A percentile compares a stretch with the other conserved stretches of the same genome.
phyloP scores from a whole-genome alignment of 805 yeast species.

The Kuraishia hungarica region DNA sequence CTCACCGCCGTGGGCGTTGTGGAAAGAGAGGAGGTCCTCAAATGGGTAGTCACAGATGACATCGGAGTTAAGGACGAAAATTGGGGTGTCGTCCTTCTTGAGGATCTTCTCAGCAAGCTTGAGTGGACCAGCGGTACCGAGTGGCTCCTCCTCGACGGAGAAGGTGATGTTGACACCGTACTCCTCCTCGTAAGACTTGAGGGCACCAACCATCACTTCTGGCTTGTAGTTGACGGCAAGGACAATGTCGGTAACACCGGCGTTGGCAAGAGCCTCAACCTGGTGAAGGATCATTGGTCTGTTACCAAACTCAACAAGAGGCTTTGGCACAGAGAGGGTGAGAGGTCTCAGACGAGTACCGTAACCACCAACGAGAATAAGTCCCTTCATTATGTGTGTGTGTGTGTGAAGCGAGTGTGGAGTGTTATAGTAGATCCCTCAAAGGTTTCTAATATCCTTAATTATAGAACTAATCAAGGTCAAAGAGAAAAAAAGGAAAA shows the following conservation, averaged over 20 bases:
- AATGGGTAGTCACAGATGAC: conserved; percentile 99
- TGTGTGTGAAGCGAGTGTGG: not conserved
- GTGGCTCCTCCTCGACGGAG: conserved; percentile 98
- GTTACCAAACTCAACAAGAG: conserved; percentile 96
- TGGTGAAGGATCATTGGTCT: conserved; percentile 99
- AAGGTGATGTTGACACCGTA: conserved; percentile 94
- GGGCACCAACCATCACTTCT: conserved; percentile 95
- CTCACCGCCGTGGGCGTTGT: conserved; percentile 90
- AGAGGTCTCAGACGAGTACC: conserved; percentile 99
- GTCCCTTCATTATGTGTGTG: conserved; percentile 64
- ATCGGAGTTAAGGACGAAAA: conserved; percentile 96
- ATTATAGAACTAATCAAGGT: conserved; percentile 1
- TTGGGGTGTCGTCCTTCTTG: conserved; percentile 92
- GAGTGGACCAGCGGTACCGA: conserved; percentile 99
- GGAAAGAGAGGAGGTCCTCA: conserved; percentile 85
- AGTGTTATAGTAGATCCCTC: too few relatives aligned
- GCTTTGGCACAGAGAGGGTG: conserved; percentile 91
- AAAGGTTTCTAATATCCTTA: not conserved
- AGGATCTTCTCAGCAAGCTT: conserved; percentile 92
- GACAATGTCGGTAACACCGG: conserved; percentile 98
- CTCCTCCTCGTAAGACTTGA: conserved; percentile 88
- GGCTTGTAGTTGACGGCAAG: conserved; percentile 99
- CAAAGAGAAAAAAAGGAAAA: not conserved
- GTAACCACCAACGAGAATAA: conserved; percentile 98
- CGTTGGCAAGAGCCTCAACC: conserved; percentile 94